These are phyloP conservation scores for Pseudocercospora musae DNA, from an alignment of 2,329 filamentous ascomycete species.

Conservation along the genomic window DNA sequence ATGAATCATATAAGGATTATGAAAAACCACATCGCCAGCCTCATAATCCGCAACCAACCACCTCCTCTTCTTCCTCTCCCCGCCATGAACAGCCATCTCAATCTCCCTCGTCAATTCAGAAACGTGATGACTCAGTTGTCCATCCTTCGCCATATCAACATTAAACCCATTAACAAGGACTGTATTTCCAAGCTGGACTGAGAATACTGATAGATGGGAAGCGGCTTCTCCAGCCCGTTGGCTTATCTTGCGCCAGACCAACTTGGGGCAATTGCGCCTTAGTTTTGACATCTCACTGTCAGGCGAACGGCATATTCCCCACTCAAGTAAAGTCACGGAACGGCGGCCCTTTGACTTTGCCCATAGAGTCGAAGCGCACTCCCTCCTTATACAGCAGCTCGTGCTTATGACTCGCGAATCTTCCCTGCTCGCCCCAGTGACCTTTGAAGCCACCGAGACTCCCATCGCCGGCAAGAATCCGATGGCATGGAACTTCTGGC, in stretches of 20 bases:
- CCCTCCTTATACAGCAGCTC: conserved; percentile 43
- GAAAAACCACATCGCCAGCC: no score
- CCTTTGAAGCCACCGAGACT: conserved; percentile 52
- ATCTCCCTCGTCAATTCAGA: neutral
- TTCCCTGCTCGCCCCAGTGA: conserved; percentile 46
- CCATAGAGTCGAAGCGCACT: conserved; percentile 43
- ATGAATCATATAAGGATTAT: neutral
- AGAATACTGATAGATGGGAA: no score
- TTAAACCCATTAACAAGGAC: no score
- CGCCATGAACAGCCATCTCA: neutral
- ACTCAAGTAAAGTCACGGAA: conserved; percentile 33
- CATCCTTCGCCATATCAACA: neutral
- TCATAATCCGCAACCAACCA: no score
- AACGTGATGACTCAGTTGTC: neutral
- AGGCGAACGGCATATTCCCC: no score
- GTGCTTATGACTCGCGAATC: conserved; percentile 42
- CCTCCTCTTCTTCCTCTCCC: no score
- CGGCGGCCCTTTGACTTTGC: conserved; percentile 41
- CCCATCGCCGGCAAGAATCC: conserved; percentile 36
- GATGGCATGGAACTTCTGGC: conserved; percentile 43
- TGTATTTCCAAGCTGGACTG: no score
- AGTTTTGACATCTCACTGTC: no score
- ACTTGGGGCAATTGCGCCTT: no score
- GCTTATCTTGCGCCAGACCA: no score
- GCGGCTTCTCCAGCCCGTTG: no score